These are phyloP conservation scores for Chytriomyces sp. DNA, from an alignment of 192 early-diverging fungal species.

Conservation along the genomic window DNA sequence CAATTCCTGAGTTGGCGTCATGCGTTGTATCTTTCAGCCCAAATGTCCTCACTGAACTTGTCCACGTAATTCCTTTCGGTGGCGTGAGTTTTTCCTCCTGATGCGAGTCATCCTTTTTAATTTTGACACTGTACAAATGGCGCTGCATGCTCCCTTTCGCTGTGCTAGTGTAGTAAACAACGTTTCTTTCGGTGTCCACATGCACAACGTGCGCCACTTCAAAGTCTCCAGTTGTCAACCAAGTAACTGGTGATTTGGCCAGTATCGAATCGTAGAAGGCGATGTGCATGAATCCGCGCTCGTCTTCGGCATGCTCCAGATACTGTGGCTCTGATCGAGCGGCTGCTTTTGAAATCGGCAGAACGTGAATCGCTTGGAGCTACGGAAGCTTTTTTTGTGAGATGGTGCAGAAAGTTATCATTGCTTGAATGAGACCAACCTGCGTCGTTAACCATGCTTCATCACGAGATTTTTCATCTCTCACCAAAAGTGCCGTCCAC, in stretches of 20 bases:
- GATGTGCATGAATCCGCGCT: constrained; percentile 51
- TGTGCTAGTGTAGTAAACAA: constrained; percentile 54
- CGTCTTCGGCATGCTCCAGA: constrained; percentile 58
- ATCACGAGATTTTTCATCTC: constrained; percentile 59
- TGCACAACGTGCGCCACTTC: constrained; percentile 50
- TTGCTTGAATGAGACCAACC: constrained; percentile 1
- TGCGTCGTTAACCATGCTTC: constrained; percentile 53
- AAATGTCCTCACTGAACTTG: constrained; percentile 8
- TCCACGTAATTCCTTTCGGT: constrained; percentile 34
- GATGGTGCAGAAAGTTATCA: background rate
- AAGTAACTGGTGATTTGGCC: constrained; percentile 36
- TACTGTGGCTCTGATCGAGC: constrained; percentile 39
- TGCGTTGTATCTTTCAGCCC: background rate
- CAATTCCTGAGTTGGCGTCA: constrained; percentile 22
- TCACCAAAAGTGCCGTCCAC: constrained; percentile 75
- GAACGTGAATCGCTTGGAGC: constrained; percentile 39
- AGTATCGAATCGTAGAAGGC: constrained; percentile 44
- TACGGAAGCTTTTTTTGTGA: constrained; percentile 18
- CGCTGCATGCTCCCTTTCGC: constrained; percentile 55
- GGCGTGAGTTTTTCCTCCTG: constrained; percentile 49
- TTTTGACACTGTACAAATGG: constrained; percentile 53
- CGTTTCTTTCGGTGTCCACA: constrained; percentile 43
- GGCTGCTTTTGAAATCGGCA: constrained; percentile 42
- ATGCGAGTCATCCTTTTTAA: constrained; percentile 21
- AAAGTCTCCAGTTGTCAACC: constrained; percentile 55